phyloP scores from a whole-genome alignment of 1,284 basidiomycete species.

The Porogramme epimiltina region DNA sequence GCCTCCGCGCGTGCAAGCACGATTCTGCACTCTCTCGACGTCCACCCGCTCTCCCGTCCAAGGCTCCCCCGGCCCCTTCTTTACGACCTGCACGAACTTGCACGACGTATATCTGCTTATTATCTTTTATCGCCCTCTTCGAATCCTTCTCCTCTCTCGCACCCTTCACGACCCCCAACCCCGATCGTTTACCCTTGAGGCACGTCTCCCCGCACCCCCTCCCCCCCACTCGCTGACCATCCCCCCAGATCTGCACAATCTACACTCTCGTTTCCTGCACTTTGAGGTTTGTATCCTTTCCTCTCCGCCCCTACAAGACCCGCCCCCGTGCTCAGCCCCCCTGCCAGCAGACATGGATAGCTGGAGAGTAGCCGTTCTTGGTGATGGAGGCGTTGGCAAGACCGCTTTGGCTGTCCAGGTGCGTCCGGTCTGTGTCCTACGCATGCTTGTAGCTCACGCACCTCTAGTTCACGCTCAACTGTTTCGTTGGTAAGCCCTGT shows the following conservation, averaged over 20 bases:
- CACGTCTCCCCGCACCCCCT: constrained; percentile 18
- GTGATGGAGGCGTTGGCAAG: constrained; percentile 98
- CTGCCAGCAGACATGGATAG: constrained; percentile 69
- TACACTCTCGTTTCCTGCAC: constrained; percentile 27
- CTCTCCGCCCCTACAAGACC: neutral
- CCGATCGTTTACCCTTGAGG: constrained; percentile 32
- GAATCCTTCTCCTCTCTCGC: constrained; percentile 17
- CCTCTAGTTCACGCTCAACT: constrained; percentile 84
- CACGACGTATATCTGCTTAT: constrained; percentile 55
- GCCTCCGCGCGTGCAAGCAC: constrained; percentile 26
- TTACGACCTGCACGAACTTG: constrained; percentile 74
- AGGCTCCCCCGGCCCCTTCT: constrained; percentile 38
- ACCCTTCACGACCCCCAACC: constrained; percentile 19
- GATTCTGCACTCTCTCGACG: constrained; percentile 33
- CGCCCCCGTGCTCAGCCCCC: constrained; percentile 6
- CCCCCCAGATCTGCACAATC: constrained; percentile 26
- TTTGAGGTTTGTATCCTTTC: constrained; percentile 21
- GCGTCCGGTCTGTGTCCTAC: constrained; percentile 30
- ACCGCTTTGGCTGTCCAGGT: constrained; percentile 96
- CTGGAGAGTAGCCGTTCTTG: constrained; percentile 93
- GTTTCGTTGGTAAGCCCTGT: constrained; percentile 76
- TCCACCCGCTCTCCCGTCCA: constrained; percentile 28
- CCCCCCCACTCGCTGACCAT: constrained; percentile 11
- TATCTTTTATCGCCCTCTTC: constrained; percentile 29
- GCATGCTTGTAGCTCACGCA: constrained; percentile 15